Evolutionary conservation across 257 asterid genomes (phyloP), one percentile per base, ranked within the genome.

Genomic region (Coffea canephora): DNA sequence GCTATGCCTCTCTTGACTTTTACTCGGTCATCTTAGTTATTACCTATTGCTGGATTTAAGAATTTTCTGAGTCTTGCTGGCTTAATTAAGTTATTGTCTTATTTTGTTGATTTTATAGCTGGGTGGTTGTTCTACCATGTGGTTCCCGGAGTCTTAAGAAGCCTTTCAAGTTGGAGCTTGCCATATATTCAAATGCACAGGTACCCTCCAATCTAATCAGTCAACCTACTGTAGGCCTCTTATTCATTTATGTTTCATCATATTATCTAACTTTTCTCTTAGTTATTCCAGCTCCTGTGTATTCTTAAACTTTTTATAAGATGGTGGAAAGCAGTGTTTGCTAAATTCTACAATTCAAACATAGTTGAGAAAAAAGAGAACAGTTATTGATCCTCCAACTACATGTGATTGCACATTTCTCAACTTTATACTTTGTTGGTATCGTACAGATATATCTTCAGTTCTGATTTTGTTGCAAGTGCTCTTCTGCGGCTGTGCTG

Each of bases 141-240:
- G 98, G 97, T 41, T 89, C 96, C 55, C 93, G 89, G 68, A 92
- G 81, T 84, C 90, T 79, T 21, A 81, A 83, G 78, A 91, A 91
- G 83, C 97, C 98, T 79, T 91, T 90, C 86, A 94, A 82, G 89
- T 84, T 94, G 93, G 99, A 96, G 93, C 96, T 96, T 87, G 97
- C 92, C 16, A 82, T 96, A 78, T 96, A 96, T 75, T 31, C 89
- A 48, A 77, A 82, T 86, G 41, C 77, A 50, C 97, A 94, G 97
- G 98, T 92, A 71, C 70, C 70, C 69, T 73, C 3, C 31, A 65
- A 12, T 61, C 48, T 62, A 31, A 62, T 57, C 5, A 18, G 15
- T 8, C 68, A 59, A 4, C 27, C 34, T 8, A 41, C 11, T 25
- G 39, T 43, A 75, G 39, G 70, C 21, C 41, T 27, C 0, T 31